A percentile compares a stretch with the other conserved stretches of the same genome.
Evolutionary conservation across 1,139 yeast genomes (phyloP).

Genomic region (Eremothecium cymbalariae): DNA sequence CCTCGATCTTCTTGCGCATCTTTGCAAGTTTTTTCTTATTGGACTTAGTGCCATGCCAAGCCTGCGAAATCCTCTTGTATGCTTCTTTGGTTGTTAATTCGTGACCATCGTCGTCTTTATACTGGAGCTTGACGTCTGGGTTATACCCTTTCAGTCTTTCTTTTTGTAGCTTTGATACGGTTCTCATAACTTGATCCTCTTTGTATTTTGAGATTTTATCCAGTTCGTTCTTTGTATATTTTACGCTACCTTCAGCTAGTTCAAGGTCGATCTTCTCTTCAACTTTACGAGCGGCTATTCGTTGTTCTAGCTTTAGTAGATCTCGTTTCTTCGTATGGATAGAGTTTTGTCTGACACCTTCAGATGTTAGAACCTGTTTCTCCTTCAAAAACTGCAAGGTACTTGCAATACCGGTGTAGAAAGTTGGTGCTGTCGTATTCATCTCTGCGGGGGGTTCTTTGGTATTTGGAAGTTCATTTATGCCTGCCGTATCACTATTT

Average conservation of each 20-base stretch:
- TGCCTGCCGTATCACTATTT: constrained; percentile 9
- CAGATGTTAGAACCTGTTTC: constrained; percentile 35
- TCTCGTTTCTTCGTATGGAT: constrained; percentile 25
- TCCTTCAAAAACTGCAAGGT: constrained; percentile 48
- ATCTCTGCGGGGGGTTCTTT: constrained; percentile 11
- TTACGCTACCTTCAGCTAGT: constrained; percentile 27
- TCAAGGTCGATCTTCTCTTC: constrained; percentile 24
- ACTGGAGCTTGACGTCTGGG: constrained; percentile 57
- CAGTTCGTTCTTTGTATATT: constrained; percentile 38
- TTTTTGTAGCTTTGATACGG: constrained; percentile 20
- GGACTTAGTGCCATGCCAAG: constrained; percentile 67
- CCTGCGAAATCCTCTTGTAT: constrained; percentile 74
- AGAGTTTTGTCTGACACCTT: constrained; percentile 19
- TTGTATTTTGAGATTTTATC: constrained; percentile 30
- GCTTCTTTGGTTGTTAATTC: constrained; percentile 66
- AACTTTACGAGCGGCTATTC: constrained; percentile 13
- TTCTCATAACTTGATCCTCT: constrained; percentile 24
- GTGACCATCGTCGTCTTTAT: constrained; percentile 66
- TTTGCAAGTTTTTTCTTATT: constrained; percentile 36
- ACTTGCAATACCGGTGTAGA: constrained; percentile 48
- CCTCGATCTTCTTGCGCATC: too few species aligned
- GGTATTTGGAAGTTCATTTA: constrained; percentile 1
- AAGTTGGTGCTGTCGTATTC: constrained; percentile 26
- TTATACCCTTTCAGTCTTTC: constrained; percentile 42
- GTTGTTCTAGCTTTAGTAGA: constrained; percentile 15